These are phyloP conservation scores for Magnaporthiopsis incrustans DNA, from an alignment of 2,329 filamentous ascomycete species.

Conservation along the genomic window DNA sequence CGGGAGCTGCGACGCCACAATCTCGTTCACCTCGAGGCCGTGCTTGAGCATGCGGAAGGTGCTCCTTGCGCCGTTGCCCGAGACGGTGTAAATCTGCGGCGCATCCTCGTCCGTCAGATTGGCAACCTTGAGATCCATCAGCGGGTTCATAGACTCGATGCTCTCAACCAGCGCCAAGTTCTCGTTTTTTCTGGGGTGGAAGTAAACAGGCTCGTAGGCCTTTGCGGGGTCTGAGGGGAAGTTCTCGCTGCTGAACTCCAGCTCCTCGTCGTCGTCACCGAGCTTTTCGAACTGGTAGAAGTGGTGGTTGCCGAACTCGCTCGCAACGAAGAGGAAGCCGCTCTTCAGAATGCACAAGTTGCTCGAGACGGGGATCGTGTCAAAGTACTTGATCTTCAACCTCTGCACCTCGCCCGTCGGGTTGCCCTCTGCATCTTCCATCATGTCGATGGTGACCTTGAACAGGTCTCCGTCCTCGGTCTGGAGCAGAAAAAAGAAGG, in stretches of 20 bases:
- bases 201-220: constrained; percentile 72
- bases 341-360: constrained; percentile 91
- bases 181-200: constrained; percentile 69
- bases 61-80: constrained; percentile 80
- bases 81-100: constrained; percentile 91
- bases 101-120: constrained; percentile 90
- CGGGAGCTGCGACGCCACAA: constrained; percentile 87
- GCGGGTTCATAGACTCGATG: constrained; percentile 81
- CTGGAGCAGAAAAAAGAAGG: constrained; percentile 95
- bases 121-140: constrained; percentile 84
- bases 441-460: constrained; percentile 90
- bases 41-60: constrained; percentile 89
- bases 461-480: constrained; percentile 98
- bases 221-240: constrained; percentile 69
- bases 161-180: constrained; percentile 81
- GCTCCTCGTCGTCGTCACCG: constrained; percentile 87
- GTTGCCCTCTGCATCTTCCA: constrained; percentile 69
- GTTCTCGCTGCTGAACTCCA: constrained; percentile 75
- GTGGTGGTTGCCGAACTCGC: constrained; percentile 86
- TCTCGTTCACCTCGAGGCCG: constrained; percentile 85
- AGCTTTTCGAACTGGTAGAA: constrained; percentile 98
- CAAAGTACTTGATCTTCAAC: constrained; percentile 94
- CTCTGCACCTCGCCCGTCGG: constrained; percentile 72
- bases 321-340: constrained; percentile 87
- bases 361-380: constrained; percentile 83